A percentile compares a stretch with the other conserved stretches of the same genome.
These are phyloP conservation scores for Prunus padus DNA, from an alignment of 306 rosid genomes.

Conservation along the genomic window DNA sequence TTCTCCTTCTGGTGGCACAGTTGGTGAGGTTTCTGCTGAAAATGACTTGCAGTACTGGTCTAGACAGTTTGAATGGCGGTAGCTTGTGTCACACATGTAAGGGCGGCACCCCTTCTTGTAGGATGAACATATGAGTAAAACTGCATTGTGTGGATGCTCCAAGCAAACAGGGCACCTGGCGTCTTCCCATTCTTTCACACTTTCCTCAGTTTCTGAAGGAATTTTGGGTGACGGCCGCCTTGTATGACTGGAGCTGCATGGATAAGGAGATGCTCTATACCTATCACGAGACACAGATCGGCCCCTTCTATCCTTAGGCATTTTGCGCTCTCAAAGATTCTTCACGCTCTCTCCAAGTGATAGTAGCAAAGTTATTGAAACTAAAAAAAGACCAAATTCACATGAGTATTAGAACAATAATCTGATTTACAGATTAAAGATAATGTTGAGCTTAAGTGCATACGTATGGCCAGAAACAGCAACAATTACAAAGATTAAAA, in stretches of 20 bases:
- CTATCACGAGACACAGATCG: conserved; percentile 75
- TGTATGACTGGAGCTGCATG: conserved; percentile 67
- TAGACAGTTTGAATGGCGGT: conserved; percentile 96
- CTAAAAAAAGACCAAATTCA: conserved; percentile 8
- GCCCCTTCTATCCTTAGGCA: conserved; percentile 96
- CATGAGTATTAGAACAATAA: background rate
- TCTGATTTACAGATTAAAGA: background rate
- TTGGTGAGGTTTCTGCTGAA: conserved; percentile 47
- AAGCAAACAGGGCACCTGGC: conserved; percentile 96
- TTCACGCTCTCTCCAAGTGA: conserved; percentile 15
- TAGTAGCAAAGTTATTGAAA: background rate
- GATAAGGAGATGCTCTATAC: conserved; percentile 71
- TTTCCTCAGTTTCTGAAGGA: conserved; percentile 55
- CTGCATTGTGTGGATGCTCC: conserved; percentile 99
- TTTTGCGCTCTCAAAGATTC: conserved; percentile 27
- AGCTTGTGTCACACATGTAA: conserved; percentile 96
- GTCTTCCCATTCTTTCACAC: conserved; percentile 88
- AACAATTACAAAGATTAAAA: background rate
- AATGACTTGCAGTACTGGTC: conserved; percentile 92
- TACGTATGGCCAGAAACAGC: background rate
- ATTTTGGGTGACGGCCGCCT: conserved; percentile 39
- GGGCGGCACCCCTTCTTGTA: conserved; percentile 95
- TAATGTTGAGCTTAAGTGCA: background rate
- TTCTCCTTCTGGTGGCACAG: conserved; percentile 42
- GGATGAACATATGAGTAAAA: conserved; percentile 89